Conservation (phyloP, 192 early-diverging fungal species). For the Entomortierella chlamydospora region DNA sequence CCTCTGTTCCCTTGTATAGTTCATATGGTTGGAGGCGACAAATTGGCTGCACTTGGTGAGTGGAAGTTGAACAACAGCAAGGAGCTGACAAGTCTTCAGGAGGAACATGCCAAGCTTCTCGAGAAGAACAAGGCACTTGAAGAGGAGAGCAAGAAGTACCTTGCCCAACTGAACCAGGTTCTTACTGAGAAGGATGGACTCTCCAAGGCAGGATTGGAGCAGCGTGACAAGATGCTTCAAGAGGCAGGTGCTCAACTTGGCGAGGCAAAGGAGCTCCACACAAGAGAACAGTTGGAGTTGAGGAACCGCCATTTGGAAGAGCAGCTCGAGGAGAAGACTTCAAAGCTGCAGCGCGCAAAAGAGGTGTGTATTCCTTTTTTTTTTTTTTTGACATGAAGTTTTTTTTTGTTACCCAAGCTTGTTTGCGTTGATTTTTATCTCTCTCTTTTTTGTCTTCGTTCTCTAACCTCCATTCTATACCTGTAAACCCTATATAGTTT, state of each 20-base stretch:
- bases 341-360: constrained; percentile 37
- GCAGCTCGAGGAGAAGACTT: constrained; percentile 41
- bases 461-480: constrained; percentile 35
- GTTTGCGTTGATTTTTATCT: constrained; percentile 18
- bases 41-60: constrained; percentile 25
- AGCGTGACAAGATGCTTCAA: constrained; percentile 65
- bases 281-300: constrained; percentile 44
- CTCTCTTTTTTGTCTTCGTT: too few relatives aligned
- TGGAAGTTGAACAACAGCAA: constrained; percentile 34
- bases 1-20: constrained; percentile 6
- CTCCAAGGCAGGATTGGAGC: constrained; percentile 60
- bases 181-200: constrained; percentile 69
- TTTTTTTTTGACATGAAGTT: background rate
- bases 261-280: constrained; percentile 34
- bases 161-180: constrained; percentile 66
- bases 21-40: constrained; percentile 40
- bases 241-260: constrained; percentile 58
- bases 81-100: constrained; percentile 40
- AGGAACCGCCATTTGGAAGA: constrained; percentile 49
- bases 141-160: constrained; percentile 37
- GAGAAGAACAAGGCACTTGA: constrained; percentile 24
- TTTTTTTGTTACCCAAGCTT: background rate
- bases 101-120: constrained; percentile 55
- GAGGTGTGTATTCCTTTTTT: constrained; percentile 19
- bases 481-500: constrained; percentile 54